Evolutionary conservation across 306 rosid species (phyloP).

Genomic region (Cicer cuneatum): DNA sequence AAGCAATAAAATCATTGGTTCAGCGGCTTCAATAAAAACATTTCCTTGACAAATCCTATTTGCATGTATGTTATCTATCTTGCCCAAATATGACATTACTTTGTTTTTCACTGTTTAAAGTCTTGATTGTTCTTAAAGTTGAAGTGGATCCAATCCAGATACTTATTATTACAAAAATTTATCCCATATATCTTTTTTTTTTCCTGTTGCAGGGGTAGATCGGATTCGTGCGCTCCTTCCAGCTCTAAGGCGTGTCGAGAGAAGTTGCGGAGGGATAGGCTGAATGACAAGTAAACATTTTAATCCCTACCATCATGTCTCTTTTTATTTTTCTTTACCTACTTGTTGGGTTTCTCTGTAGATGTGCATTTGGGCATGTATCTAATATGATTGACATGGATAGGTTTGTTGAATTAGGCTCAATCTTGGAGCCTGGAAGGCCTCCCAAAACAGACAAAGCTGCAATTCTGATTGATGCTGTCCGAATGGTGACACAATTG

Average conservation of each 20-base stretch:
- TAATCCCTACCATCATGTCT: not conserved
- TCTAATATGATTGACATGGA: slow-evolving; percentile 47
- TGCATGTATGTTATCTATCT: not conserved
- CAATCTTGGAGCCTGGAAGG: slow-evolving; percentile 94
- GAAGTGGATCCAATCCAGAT: not conserved
- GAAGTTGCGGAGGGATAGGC: slow-evolving; percentile 92
- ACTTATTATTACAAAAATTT: slow-evolving; percentile 21
- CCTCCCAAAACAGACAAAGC: slow-evolving; percentile 93
- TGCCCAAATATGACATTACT: not conserved
- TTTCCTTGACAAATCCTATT: not conserved
- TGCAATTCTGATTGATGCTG: slow-evolving; percentile 83
- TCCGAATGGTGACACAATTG: slow-evolving; percentile 82
- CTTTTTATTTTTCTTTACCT: slow-evolving; percentile 11
- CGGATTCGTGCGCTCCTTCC: slow-evolving; percentile 68
- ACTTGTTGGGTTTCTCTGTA: slow-evolving; percentile 12
- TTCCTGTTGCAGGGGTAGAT: slow-evolving; percentile 64
- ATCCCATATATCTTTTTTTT: slow-evolving; percentile 32
- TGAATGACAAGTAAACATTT: slow-evolving; percentile 79
- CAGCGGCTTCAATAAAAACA: slow-evolving; percentile 5
- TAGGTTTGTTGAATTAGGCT: slow-evolving; percentile 89
- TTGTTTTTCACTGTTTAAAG: not conserved
- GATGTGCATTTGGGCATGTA: slow-evolving; percentile 35
- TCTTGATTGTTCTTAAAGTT: not conserved
- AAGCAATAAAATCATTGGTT: not conserved
- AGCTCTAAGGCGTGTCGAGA: slow-evolving; percentile 96